Evolutionary conservation across 768 basidiomycete genomes (phyloP).

Genomic region (Boletellus ananas): DNA sequence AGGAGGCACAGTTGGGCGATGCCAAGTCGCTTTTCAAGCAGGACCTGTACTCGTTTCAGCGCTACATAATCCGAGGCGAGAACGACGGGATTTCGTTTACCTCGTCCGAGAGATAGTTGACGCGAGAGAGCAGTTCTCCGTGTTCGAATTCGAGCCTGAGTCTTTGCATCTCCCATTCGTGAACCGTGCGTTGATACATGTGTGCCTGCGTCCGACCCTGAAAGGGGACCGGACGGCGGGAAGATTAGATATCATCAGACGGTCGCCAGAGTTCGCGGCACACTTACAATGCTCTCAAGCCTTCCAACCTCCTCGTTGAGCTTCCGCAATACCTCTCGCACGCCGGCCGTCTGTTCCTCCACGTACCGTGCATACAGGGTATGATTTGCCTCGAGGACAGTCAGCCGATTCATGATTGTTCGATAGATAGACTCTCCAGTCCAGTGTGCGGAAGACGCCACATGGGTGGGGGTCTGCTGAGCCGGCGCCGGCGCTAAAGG

Average conservation of each 20-base stretch:
- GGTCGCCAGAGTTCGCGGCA: neutral
- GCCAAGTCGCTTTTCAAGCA: constrained; percentile 85
- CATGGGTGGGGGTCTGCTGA: constrained; percentile 6
- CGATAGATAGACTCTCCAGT: constrained; percentile 91
- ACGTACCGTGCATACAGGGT: constrained; percentile 82
- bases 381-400: constrained; percentile 80
- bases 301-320: constrained; percentile 77
- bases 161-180: constrained; percentile 68
- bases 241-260: too few species aligned
- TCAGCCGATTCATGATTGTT: constrained; percentile 91
- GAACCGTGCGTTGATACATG: constrained; percentile 56
- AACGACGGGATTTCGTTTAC: constrained; percentile 34
- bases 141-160: constrained; percentile 68
- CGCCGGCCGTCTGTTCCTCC: constrained; percentile 78
- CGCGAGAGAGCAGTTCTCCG: constrained; percentile 57
- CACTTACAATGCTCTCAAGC: constrained; percentile 67
- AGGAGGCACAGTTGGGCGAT: constrained; percentile 85
- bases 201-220: constrained; percentile 72
- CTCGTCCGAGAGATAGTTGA: constrained; percentile 79
- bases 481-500: neutral
- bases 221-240: too few species aligned
- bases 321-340: constrained; percentile 69
- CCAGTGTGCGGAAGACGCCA: constrained; percentile 13
- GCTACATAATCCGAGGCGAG: neutral
- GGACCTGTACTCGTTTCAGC: constrained; percentile 46